A percentile compares a stretch with the other conserved stretches of the same genome.
phyloP scores from a whole-genome alignment of 2,329 filamentous ascomycete species.

The Cercospora berteroae region DNA sequence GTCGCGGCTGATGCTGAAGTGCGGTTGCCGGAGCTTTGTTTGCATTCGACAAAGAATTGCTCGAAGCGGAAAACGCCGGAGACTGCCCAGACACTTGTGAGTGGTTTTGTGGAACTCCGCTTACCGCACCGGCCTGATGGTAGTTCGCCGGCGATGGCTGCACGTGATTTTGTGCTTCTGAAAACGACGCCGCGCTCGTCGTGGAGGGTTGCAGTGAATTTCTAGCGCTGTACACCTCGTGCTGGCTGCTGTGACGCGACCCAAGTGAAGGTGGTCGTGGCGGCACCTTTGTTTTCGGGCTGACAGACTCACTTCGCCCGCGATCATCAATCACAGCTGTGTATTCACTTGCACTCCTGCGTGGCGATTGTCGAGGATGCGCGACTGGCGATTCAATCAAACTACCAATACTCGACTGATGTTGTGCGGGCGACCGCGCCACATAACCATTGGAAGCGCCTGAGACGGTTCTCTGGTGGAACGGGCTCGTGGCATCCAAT shows the following conservation, averaged over 20 bases:
- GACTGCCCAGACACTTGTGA: constrained; percentile 20
- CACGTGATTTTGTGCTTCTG: constrained; percentile 30
- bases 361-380: constrained; percentile 28
- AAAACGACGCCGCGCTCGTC: constrained; percentile 21
- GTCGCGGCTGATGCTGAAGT: constrained; percentile 30
- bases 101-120: constrained; percentile 25
- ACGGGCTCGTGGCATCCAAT: constrained; percentile 34
- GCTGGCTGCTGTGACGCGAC: constrained; percentile 36
- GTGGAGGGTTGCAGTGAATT: constrained; percentile 28
- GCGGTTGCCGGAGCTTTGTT: constrained; percentile 8
- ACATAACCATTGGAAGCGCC: constrained; percentile 33
- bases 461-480: constrained; percentile 36
- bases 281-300: constrained; percentile 63
- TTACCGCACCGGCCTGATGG: constrained; percentile 19
- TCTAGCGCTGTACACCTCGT: constrained; percentile 32
- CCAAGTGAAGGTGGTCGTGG: constrained; percentile 32
- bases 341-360: constrained; percentile 34
- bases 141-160: constrained; percentile 18
- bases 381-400: constrained; percentile 40
- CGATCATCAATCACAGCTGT: constrained; percentile 59
- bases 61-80: constrained; percentile 16
- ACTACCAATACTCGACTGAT: constrained; percentile 40
- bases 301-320: constrained; percentile 71
- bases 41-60: constrained; percentile 11
- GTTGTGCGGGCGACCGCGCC: constrained; percentile 33